Conservation (phyloP, 805 yeast genomes). For the Hanseniaspora meyeri region DNA sequence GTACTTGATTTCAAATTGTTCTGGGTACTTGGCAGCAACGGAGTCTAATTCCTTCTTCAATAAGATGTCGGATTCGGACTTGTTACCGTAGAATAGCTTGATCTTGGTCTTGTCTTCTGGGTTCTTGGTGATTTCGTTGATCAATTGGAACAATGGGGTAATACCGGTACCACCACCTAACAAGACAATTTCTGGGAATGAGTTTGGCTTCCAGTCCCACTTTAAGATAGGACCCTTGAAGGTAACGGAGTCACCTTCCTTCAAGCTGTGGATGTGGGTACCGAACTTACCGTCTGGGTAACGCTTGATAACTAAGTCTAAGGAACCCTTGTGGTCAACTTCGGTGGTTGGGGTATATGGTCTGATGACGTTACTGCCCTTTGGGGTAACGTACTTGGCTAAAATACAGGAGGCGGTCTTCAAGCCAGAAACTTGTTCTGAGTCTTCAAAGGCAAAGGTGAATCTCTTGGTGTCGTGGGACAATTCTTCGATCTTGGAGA, state of each 20-base stretch:
- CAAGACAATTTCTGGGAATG: conserved; percentile 64
- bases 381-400: conserved; percentile 68
- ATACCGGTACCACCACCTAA: conserved; percentile 97
- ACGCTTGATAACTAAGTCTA: conserved; percentile 71
- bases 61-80: conserved; percentile 67
- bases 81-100: conserved; percentile 66
- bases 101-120: conserved; percentile 85
- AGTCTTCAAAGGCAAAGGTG: conserved; percentile 54
- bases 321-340: conserved; percentile 52
- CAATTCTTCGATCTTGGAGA: conserved; percentile 32
- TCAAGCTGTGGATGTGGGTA: conserved; percentile 54
- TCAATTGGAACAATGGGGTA: conserved; percentile 84
- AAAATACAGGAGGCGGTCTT: conserved; percentile 66
- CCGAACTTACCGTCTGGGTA: conserved; percentile 81
- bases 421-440: conserved; percentile 64
- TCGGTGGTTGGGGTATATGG: conserved; percentile 81
- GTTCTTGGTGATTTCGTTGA: conserved; percentile 62
- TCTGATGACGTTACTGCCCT: conserved; percentile 78
- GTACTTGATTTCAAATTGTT: conserved; percentile 64
- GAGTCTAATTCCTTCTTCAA: conserved; percentile 65
- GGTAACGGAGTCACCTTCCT: conserved; percentile 67
- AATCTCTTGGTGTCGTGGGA: conserved; percentile 56
- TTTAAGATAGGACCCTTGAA: conserved; percentile 91
- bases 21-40: conserved; percentile 44
- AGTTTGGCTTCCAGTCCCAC: conserved; percentile 83